phyloP scores from a whole-genome alignment of 2,329 filamentous ascomycete genomes.

The Apiospora aurea region DNA sequence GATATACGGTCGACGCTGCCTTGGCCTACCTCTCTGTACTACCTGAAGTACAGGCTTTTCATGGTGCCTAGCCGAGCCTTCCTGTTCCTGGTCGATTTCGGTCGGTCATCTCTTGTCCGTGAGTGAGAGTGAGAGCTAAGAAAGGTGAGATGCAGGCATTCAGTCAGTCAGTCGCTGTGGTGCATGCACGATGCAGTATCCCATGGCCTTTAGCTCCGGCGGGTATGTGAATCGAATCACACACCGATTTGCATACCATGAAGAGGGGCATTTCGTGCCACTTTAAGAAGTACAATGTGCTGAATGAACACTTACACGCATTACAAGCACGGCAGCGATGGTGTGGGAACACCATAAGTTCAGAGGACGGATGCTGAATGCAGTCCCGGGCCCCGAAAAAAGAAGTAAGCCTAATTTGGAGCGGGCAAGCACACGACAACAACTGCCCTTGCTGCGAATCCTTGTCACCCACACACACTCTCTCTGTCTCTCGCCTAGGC shows the following conservation, averaged over 20 bases:
- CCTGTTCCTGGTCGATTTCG: neutral
- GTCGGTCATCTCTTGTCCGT: neutral
- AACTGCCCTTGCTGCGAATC: neutral
- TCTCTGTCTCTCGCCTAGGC: too few species aligned
- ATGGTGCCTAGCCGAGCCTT: neutral
- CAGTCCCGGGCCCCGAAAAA: neutral
- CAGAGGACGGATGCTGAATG: neutral
- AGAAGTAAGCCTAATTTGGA: conserved; percentile 7
- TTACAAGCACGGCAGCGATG: neutral
- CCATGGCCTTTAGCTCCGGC: conserved; percentile 17
- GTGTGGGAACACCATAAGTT: conserved; percentile 4
- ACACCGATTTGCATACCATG: conserved; percentile 9
- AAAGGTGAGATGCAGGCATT: conserved; percentile 1
- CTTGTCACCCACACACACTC: neutral
- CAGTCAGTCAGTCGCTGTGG: conserved; percentile 6
- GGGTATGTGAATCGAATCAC: conserved; percentile 21
- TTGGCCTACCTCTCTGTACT: neutral
- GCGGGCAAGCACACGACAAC: neutral
- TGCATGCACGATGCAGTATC: conserved; percentile 7
- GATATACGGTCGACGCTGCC: neutral
- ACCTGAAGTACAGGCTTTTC: neutral
- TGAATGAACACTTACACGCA: neutral
- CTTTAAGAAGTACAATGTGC: neutral
- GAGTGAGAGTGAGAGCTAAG: neutral
- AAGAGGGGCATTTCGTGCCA: conserved; percentile 9